Evolutionary conservation across 2,329 filamentous ascomycete genomes (phyloP).

Genomic region (Zymoseptoria brevis): DNA sequence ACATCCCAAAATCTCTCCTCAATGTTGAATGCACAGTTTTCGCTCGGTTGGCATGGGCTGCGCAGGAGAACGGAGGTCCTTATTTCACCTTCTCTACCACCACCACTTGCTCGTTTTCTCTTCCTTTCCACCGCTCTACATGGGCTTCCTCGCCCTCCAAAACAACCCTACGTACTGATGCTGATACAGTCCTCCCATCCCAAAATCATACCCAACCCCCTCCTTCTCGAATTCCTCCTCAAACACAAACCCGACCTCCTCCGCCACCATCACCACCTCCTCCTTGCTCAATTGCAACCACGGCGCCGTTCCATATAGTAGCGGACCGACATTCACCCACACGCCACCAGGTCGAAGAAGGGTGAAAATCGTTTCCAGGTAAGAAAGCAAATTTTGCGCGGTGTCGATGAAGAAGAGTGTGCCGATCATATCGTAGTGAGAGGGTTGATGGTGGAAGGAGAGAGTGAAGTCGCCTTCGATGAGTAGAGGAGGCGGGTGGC

Average conservation of each 20-base stretch:
- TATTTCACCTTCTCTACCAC: neutral
- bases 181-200: constrained; percentile 1
- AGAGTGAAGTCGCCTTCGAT: constrained; percentile 47
- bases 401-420: constrained; percentile 94
- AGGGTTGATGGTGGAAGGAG: constrained; percentile 37
- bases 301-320: constrained; percentile 48
- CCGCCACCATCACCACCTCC: constrained; percentile 11
- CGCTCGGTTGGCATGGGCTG: neutral
- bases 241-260: constrained; percentile 12
- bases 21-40: no score
- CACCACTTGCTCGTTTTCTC: neutral
- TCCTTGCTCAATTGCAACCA: constrained; percentile 14
- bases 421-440: constrained; percentile 65
- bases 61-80: neutral
- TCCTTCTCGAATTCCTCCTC: constrained; percentile 3
- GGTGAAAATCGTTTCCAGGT: constrained; percentile 70
- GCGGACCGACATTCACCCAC: constrained; percentile 77
- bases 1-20: no score
- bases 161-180: constrained; percentile 9
- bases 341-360: constrained; percentile 69
- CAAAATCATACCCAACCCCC: constrained; percentile 6
- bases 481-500: constrained; percentile 1
- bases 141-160: constrained; percentile 8
- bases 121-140: neutral
- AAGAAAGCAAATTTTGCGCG: constrained; percentile 79